A percentile compares a stretch with the other conserved stretches of the same genome.
Conservation (phyloP, 2,329 filamentous ascomycete species). For the Hypoxylon sp. region DNA sequence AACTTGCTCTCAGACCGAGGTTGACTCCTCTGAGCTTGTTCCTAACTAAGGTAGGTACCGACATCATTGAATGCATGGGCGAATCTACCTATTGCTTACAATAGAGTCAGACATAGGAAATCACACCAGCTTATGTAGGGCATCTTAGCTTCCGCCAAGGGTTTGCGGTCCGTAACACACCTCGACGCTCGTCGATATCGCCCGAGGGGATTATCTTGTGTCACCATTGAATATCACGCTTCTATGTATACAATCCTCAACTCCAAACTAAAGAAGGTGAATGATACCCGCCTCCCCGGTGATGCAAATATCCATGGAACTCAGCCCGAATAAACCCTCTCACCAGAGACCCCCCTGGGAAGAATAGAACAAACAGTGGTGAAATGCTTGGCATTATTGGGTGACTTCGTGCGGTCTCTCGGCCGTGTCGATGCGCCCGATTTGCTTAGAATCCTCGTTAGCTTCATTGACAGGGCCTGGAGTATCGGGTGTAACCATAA, state of each 20-base stretch:
- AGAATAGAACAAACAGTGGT: slow-evolving; percentile 15
- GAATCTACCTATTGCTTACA: slow-evolving; percentile 11
- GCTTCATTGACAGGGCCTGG: slow-evolving; percentile 55
- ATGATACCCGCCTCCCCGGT: slow-evolving; percentile 31
- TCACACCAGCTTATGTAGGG: slow-evolving; percentile 8
- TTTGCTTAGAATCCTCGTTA: slow-evolving; percentile 57
- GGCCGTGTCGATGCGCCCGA: slow-evolving; percentile 56
- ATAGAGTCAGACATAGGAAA: slow-evolving; percentile 24
- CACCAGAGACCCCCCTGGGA: background rate
- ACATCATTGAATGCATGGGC: slow-evolving; percentile 5
- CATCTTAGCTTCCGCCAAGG: slow-evolving; percentile 17
- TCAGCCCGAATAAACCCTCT: slow-evolving; percentile 21
- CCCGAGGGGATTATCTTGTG: slow-evolving; percentile 33
- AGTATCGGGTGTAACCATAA: slow-evolving; percentile 65
- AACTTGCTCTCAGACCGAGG: background rate
- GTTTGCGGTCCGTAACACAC: background rate
- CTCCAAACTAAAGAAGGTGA: slow-evolving; percentile 32
- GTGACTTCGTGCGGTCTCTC: slow-evolving; percentile 53
- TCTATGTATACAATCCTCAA: slow-evolving; percentile 46
- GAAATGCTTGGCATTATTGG: slow-evolving; percentile 49
- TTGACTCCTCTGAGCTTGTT: slow-evolving; percentile 7
- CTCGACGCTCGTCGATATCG: slow-evolving; percentile 27
- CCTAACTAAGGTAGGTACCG: background rate
- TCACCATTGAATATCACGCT: slow-evolving; percentile 41
- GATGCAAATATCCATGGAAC: slow-evolving; percentile 40